Base-by-base conservation (phyloP, 2,329 filamentous ascomycete genomes). In the Coniella vitis region DNA sequence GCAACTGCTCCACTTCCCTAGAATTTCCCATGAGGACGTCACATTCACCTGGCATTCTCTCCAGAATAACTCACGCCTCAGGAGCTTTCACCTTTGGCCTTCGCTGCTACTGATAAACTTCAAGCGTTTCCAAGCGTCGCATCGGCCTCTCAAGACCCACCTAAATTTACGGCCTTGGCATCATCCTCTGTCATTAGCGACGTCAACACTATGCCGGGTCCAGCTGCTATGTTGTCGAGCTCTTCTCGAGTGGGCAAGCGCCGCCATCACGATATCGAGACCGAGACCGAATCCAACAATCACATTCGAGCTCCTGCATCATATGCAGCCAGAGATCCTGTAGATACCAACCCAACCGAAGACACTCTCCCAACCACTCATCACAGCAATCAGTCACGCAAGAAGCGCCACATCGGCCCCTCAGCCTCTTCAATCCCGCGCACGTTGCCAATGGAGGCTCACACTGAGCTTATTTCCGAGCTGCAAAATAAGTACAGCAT, bases 401-500 rank as follows among this genome's bases (percentile, higher is more conserved):
- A 61, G 37, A 58, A 60, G 40, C 55, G 50, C 13, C 59, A 59
- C 17, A 40, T 55, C 20, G 53, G 51, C n/a, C 34, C 38, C 10
- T 55, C 55, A n/a, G 35, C 38, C 22, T 41, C 52, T 7, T 52
- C 40, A 38, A 53, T 52, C 25, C 49, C 47, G 51, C 44, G 38
- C 39, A 63, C 54, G 38, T 55, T 65, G 20, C 61, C 62, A 37
- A 56, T 59, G 20, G 55, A 61, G 60, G 53, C 73, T 19, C 66
- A 73, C 59, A 68, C 69, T 49, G 58, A 66, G 9, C 58, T 75
- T n/a, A 59, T 74, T 48, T 57, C 61, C 20, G 66, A 71, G 45
- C 67, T 81, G 16, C 61, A 62, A 17, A 54, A 65, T 3, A 72
- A 70, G 45, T 74, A 75, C 62, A 67, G 76, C 40, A 61, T 83